These are phyloP conservation scores for Mycena indigotica DNA, from an alignment of 768 basidiomycete genomes.

Conservation along the genomic window DNA sequence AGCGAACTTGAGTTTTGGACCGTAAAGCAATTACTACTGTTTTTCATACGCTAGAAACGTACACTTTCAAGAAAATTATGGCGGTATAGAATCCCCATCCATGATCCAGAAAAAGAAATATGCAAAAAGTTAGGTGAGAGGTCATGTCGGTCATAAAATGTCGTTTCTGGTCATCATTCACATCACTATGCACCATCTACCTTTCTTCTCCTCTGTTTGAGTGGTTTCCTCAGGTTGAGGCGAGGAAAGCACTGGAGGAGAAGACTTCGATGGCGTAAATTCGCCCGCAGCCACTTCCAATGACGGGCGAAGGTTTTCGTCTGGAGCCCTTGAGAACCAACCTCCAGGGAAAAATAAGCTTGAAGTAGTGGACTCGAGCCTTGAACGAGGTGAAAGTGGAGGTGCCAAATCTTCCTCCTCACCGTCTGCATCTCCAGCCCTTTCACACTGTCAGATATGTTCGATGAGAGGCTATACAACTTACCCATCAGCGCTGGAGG, in stretches of 20 bases:
- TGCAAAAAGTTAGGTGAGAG: neutral
- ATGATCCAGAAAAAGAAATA: neutral
- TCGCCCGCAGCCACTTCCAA: constrained; percentile 54
- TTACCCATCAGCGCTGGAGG: neutral
- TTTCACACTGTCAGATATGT: constrained; percentile 10
- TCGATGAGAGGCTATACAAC: neutral
- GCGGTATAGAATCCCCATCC: neutral
- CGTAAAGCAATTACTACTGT: too few relatives aligned
- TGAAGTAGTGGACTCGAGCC: constrained; percentile 58
- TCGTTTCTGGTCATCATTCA: constrained; percentile 22
- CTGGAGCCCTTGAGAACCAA: constrained; percentile 49
- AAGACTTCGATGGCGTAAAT: constrained; percentile 40
- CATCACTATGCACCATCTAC: constrained; percentile 46
- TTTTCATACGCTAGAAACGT: neutral
- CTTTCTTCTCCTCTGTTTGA: constrained; percentile 33
- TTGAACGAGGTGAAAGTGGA: constrained; percentile 33
- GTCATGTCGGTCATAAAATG: constrained; percentile 3
- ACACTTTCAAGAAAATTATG: neutral
- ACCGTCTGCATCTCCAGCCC: constrained; percentile 15
- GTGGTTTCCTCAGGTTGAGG: constrained; percentile 17
- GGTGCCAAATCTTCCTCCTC: constrained; percentile 14
- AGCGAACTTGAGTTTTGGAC: too few relatives aligned
- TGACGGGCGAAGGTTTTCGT: constrained; percentile 50
- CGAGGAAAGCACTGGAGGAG: constrained; percentile 18
- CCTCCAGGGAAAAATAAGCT: constrained; percentile 60